Conservation (phyloP, 345 rosid species). For the Pistacia vera region DNA sequence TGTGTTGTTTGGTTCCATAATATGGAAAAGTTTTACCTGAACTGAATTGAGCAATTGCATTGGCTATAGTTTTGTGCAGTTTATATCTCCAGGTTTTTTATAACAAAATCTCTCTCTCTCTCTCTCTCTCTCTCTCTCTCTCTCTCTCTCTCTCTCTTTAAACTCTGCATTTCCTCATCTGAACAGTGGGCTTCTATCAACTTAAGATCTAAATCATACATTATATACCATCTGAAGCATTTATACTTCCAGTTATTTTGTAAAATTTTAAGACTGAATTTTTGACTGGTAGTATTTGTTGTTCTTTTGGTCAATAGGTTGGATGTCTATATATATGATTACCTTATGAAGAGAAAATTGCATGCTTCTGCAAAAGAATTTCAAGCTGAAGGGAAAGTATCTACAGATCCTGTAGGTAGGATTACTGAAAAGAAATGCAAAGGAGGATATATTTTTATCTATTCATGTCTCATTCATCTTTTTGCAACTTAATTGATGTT, state of each 20-base stretch:
- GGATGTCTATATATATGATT: conserved; percentile 69
- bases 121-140: neutral
- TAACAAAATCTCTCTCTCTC: neutral
- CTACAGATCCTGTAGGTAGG: conserved; percentile 67
- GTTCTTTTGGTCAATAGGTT: conserved; percentile 43
- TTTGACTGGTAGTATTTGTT: neutral
- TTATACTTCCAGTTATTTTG: neutral
- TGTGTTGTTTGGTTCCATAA: neutral
- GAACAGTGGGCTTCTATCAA: neutral
- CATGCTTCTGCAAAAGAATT: conserved; percentile 62
- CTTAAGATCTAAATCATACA: neutral
- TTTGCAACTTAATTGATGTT: conserved; percentile 14
- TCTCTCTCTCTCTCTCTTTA: no score
- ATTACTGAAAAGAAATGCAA: neutral
- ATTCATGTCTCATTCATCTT: neutral
- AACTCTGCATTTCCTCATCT: neutral
- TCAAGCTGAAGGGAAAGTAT: conserved; percentile 64
- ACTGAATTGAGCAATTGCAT: neutral
- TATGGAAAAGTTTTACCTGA: neutral
- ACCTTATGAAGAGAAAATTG: conserved; percentile 63
- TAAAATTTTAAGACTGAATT: neutral
- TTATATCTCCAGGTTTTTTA: neutral
- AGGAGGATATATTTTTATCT: neutral
- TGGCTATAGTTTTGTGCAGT: neutral
- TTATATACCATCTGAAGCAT: neutral